Conservation (phyloP, 202 grass and related monocot genomes). For the Miscanthus sacchariflorus region DNA sequence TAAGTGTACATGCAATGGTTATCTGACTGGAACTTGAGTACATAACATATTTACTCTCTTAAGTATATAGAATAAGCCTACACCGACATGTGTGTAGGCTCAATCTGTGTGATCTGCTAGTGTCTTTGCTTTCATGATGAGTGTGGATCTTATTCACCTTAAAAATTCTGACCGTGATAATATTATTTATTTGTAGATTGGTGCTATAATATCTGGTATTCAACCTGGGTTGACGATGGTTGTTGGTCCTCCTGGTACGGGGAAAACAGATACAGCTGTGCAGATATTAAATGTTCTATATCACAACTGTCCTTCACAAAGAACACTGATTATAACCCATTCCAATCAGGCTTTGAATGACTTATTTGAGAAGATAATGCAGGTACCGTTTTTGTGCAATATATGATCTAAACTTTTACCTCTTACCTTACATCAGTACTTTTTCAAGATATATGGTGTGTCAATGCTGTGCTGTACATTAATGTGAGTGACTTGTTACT, state of each 20-base stretch:
- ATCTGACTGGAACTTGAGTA: not conserved
- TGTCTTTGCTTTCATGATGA: slow-evolving; percentile 14
- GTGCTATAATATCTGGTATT: slow-evolving; percentile 93
- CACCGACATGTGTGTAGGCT: not conserved
- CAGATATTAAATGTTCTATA: slow-evolving; percentile 99
- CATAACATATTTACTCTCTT: not conserved
- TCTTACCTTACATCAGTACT: not conserved
- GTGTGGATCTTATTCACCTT: slow-evolving; percentile 29
- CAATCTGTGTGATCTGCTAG: not conserved
- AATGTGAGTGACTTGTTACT: slow-evolving; percentile 17
- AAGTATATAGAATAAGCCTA: not conserved
- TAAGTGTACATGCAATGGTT: not conserved
- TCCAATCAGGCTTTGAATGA: slow-evolving; percentile 99
- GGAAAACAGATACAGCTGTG: slow-evolving; percentile 99
- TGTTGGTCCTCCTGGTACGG: slow-evolving; percentile 99
- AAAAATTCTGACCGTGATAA: slow-evolving; percentile 32
- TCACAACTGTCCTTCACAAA: slow-evolving; percentile 99
- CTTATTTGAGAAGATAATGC: slow-evolving; percentile 99
- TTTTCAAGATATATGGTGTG: slow-evolving; percentile 33
- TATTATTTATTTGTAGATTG: slow-evolving; percentile 69
- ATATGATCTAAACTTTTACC: slow-evolving; percentile 35
- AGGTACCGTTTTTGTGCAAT: slow-evolving; percentile 59
- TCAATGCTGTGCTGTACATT: slow-evolving; percentile 24
- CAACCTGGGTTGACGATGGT: slow-evolving; percentile 99
- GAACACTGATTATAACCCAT: slow-evolving; percentile 98